Percentiles rank a stretch among this genome's conserved stretches.
Conservation (phyloP, 2,329 filamentous ascomycete genomes). For the Fusarium sp. region DNA sequence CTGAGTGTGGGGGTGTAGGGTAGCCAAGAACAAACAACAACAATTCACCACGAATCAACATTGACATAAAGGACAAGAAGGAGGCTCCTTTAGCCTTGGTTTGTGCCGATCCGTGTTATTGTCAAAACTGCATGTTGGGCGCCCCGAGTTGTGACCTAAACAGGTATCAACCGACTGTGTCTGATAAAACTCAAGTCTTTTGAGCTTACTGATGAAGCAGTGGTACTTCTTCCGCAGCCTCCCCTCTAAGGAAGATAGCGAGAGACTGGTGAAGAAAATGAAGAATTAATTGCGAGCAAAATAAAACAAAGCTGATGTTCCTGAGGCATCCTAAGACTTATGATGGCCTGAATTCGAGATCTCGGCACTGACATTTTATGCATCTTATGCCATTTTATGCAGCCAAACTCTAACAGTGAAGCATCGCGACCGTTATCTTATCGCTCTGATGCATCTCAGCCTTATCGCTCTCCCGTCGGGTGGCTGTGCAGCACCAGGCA, state of each 20-base stretch:
- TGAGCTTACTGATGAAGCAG: neutral
- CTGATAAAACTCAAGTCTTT: neutral
- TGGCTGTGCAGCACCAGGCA: constrained; percentile 6
- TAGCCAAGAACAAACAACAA: neutral
- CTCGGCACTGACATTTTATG: neutral
- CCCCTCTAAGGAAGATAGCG: neutral
- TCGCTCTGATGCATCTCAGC: neutral
- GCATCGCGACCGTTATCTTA: neutral
- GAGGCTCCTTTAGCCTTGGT: neutral
- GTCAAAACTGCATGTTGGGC: neutral
- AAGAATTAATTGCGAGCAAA: neutral
- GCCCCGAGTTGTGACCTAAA: neutral
- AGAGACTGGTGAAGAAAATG: neutral
- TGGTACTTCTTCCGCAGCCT: neutral
- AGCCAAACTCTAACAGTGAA: neutral
- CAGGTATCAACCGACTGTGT: neutral
- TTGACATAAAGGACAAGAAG: neutral
- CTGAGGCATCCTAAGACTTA: neutral
- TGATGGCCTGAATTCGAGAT: neutral
- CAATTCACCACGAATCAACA: neutral
- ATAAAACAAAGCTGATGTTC: neutral
- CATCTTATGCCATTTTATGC: neutral
- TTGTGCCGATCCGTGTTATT: neutral
- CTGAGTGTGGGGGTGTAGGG: neutral
- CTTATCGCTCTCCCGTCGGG: neutral